These are phyloP conservation scores for Euphorbia celastroides DNA, from an alignment of 441 rosid species.

Conservation along the genomic window DNA sequence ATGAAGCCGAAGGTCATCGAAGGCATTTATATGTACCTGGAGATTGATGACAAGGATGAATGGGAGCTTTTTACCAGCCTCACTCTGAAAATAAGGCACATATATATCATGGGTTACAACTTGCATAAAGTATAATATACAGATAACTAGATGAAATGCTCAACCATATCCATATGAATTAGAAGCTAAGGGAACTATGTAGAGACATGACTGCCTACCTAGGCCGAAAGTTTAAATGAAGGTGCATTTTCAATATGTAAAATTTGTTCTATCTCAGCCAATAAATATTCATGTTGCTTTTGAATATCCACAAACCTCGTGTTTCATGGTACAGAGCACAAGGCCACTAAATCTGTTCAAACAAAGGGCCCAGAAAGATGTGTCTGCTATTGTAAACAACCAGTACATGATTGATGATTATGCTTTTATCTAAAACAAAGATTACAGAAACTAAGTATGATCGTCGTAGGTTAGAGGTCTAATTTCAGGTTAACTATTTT, in stretches of 20 bases:
- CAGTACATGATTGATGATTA: background rate
- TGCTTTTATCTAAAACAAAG: background rate
- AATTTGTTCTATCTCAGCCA: background rate
- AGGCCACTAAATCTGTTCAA: background rate
- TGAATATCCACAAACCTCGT: background rate
- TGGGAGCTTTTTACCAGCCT: constrained; percentile 86
- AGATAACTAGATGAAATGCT: constrained; percentile 1
- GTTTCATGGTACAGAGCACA: background rate
- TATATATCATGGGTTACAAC: constrained; percentile 10
- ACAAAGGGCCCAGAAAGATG: background rate
- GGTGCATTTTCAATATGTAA: background rate
- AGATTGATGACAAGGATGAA: constrained; percentile 83
- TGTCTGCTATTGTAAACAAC: background rate
- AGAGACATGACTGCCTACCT: background rate
- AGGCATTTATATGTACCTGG: constrained; percentile 50
- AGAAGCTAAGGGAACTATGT: background rate
- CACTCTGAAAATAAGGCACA: constrained; percentile 52
- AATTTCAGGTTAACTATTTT: background rate
- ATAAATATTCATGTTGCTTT: background rate
- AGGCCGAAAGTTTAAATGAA: background rate
- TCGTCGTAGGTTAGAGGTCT: background rate
- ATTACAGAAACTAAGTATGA: background rate
- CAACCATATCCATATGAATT: background rate
- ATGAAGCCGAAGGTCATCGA: constrained; percentile 11
- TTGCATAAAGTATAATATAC: constrained; percentile 3